Evolutionary conservation across 768 basidiomycete genomes (phyloP).

Genomic region (Neoboletus subvelutipes): DNA sequence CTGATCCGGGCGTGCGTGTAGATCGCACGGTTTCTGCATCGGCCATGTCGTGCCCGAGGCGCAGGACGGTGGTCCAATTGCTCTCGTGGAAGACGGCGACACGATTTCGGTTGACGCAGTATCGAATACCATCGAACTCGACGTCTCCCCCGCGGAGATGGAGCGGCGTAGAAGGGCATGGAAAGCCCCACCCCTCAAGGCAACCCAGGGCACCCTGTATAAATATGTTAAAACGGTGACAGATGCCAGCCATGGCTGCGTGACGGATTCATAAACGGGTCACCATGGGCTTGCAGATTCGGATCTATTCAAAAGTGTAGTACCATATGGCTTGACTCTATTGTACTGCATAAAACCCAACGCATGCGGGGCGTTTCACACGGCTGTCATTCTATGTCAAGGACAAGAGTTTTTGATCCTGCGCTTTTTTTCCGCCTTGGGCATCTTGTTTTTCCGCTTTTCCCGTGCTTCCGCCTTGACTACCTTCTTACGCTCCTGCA

Average conservation of each 20-base stretch:
- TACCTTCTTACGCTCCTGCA: slow-evolving; percentile 87
- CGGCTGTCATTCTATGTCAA: slow-evolving; percentile 16
- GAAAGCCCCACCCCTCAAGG: slow-evolving; percentile 86
- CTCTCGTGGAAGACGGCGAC: slow-evolving; percentile 86
- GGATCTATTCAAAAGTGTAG: slow-evolving; percentile 6
- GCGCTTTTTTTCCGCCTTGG: slow-evolving; percentile 92
- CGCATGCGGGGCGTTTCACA: slow-evolving; percentile 14
- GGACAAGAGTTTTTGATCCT: slow-evolving; percentile 56
- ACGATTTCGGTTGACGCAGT: slow-evolving; percentile 86
- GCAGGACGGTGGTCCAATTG: slow-evolving; percentile 91
- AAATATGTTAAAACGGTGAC: slow-evolving; percentile 87
- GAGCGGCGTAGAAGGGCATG: slow-evolving; percentile 67
- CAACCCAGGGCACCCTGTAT: slow-evolving; percentile 75
- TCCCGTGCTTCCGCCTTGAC: slow-evolving; percentile 86
- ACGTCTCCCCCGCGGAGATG: slow-evolving; percentile 78
- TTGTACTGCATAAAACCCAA: neutral
- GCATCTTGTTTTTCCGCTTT: slow-evolving; percentile 89
- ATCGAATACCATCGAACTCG: slow-evolving; percentile 77
- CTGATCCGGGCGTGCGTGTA: slow-evolving; percentile 33
- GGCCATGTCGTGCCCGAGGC: slow-evolving; percentile 98
- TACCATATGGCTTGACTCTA: slow-evolving; percentile 3
- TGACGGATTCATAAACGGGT: slow-evolving; percentile 70
- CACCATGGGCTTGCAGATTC: slow-evolving; percentile 7
- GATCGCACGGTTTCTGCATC: slow-evolving; percentile 95
- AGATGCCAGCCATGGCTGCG: slow-evolving; percentile 91